These are phyloP conservation scores for Podospora comata DNA, from an alignment of 495 filamentous ascomycete species.

Conservation along the genomic window DNA sequence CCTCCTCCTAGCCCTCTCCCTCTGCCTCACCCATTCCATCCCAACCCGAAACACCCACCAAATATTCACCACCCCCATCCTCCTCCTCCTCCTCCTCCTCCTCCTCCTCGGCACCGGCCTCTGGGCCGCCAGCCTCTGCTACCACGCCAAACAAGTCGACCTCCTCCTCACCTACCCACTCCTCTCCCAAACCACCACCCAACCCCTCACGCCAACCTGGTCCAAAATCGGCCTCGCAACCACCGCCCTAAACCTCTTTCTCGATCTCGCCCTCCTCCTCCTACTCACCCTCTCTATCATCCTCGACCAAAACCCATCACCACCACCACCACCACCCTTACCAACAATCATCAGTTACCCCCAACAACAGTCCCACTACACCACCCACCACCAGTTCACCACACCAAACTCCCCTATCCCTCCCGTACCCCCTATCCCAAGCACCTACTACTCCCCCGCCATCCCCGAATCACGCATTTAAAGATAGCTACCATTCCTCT, in stretches of 20 bases:
- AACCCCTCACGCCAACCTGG: constrained; percentile 19
- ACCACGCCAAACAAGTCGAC: constrained; percentile 20
- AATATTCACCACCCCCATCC: constrained; percentile 11
- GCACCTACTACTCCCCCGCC: neutral
- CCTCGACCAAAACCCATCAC: constrained; percentile 3
- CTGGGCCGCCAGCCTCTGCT: constrained; percentile 24
- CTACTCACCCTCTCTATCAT: constrained; percentile 16
- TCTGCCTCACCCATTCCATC: constrained; percentile 16
- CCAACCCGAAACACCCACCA: constrained; percentile 13
- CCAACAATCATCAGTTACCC: constrained; percentile 4
- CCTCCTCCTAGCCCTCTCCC: constrained; percentile 24
- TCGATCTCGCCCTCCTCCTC: constrained; percentile 24
- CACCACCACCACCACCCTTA: constrained; percentile 10
- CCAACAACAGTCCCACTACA: constrained; percentile 11
- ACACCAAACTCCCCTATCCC: constrained; percentile 13
- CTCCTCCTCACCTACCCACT: constrained; percentile 3
- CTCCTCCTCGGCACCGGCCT: constrained; percentile 20
- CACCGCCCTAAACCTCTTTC: constrained; percentile 22
- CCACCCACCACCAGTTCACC: constrained; percentile 3
- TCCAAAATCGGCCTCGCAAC: constrained; percentile 25
- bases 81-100: constrained; percentile 10
- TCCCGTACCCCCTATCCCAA: constrained; percentile 17
- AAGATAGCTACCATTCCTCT: no score
- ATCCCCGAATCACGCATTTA: neutral
- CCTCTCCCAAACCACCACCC: neutral